Percentiles rank a stretch among this genome's conserved stretches.
phyloP scores from a whole-genome alignment of 2,329 filamentous ascomycete species.

The Epichloe sylvatica region DNA sequence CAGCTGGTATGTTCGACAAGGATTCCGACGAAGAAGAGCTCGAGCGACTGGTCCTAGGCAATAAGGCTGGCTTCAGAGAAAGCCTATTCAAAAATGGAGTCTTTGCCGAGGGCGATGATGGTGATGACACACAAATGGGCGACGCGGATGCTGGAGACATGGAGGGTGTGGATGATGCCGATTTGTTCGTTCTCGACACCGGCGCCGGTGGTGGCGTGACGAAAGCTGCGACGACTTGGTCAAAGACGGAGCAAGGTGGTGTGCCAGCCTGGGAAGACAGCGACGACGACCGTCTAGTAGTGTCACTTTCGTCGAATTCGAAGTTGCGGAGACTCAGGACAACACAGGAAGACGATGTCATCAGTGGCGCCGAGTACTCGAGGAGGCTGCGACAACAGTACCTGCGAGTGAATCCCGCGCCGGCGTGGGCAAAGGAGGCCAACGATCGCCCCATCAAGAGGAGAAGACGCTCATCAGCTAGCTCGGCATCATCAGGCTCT shows the following conservation, averaged over 20 bases:
- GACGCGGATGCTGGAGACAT: slow-evolving; percentile 38
- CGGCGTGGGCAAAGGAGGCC: slow-evolving; percentile 43
- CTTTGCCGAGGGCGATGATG: slow-evolving; percentile 23
- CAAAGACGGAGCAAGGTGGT: slow-evolving; percentile 17
- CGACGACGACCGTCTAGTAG: slow-evolving; percentile 75
- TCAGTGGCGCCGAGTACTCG: slow-evolving; percentile 77
- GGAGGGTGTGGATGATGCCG: slow-evolving; percentile 56
- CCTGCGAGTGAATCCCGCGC: slow-evolving; percentile 43
- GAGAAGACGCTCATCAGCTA: slow-evolving; percentile 36
- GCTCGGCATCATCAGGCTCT: slow-evolving; percentile 35
- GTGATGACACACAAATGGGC: slow-evolving; percentile 20
- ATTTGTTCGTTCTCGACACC: slow-evolving; percentile 75
- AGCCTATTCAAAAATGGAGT: slow-evolving; percentile 44
- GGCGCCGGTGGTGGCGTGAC: slow-evolving; percentile 28
- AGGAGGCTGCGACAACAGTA: slow-evolving; percentile 68
- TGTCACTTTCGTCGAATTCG: slow-evolving; percentile 61
- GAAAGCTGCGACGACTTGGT: slow-evolving; percentile 13
- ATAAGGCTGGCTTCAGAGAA: slow-evolving; percentile 66
- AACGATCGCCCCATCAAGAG: slow-evolving; percentile 37
- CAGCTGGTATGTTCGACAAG: slow-evolving; percentile 39
- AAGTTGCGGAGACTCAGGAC: slow-evolving; percentile 71
- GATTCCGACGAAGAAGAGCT: slow-evolving; percentile 75
- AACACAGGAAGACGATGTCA: slow-evolving; percentile 69
- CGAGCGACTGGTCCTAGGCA: slow-evolving; percentile 78
- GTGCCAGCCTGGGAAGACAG: slow-evolving; percentile 79